Base-by-base conservation (phyloP, 306 rosid species). In the Gleditsia sinensis region DNA sequence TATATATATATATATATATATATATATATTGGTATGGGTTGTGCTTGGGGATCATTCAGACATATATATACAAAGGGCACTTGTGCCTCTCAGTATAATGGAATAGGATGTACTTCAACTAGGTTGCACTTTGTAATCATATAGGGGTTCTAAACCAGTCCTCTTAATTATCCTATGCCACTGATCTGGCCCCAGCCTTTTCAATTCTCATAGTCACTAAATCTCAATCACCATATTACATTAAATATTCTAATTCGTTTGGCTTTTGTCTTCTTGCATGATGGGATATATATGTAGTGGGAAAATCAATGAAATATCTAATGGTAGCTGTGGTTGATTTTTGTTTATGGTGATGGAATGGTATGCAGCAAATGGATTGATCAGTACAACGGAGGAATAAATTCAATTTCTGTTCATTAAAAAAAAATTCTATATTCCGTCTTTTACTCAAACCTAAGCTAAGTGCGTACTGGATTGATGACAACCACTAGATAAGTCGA, bases 331-430 rank as follows among this genome's bases (percentile, higher is more conserved):
- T 56, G 46, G 16, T 37, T 59, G 25, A 39, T 28, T 10, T 50
- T 6, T 33, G 40, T 45, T 2, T 30, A 3, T n/a, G 5, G 1
- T 32, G 2, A 42, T 70, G 45, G 63, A 4, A 51, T 39, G 39
- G 46, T 48, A n/a, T 19, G 65, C 73, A 57, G 21, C 24, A 9
- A 16, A 19, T 46, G 57, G 45, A 24, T 37, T 49, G 46, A 37
- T 63, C 1, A 20, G 27, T 13, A 32, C 27, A 14, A 71, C 27
- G 40, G 65, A 24, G 34, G 80, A 82, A 77, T 78, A 82, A 59
- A 78, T 62, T 78, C 78, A 66, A 54, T 70, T 51, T 71, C 10
- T 33, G 57, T 46, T 8, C 23, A 30, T n/a, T n/a, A n/a, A n/a
- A n/a, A n/a, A 10, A 61, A 68, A 68, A 42, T 75, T 61, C 66